These are phyloP conservation scores for Artomyces pyxidatus DNA, from an alignment of 768 basidiomycete genomes.

Conservation along the genomic window DNA sequence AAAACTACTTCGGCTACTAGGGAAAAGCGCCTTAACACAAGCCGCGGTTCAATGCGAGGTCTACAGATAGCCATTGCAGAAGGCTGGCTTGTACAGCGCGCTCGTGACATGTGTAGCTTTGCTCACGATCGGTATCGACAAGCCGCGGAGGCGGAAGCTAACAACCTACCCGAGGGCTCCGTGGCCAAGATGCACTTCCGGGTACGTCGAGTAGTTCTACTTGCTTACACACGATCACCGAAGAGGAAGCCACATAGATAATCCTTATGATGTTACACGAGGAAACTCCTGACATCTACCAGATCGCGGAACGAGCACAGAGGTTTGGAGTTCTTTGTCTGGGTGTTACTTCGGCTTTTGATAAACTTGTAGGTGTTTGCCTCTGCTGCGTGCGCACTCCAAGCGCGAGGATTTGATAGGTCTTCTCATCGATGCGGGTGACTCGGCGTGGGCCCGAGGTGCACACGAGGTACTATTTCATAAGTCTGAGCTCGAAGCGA, in stretches of 20 bases:
- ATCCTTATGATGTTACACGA: conserved; percentile 66
- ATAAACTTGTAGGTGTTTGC: conserved; percentile 42
- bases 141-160: conserved; percentile 56
- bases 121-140: conserved; percentile 70
- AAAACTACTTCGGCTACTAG: conserved; percentile 41
- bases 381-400: conserved; percentile 50
- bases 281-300: conserved; percentile 51
- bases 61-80: conserved; percentile 59
- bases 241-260: no score
- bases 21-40: conserved; percentile 30
- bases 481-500: neutral
- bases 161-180: conserved; percentile 37
- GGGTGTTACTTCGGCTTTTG: neutral
- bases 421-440: conserved; percentile 59
- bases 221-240: no score
- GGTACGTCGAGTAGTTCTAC: conserved; percentile 30
- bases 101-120: conserved; percentile 71
- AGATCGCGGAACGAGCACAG: conserved; percentile 64
- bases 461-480: conserved; percentile 54
- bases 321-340: conserved; percentile 28
- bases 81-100: conserved; percentile 67
- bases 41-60: conserved; percentile 55
- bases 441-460: conserved; percentile 62
- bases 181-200: conserved; percentile 64
- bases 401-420: conserved; percentile 53